Evolutionary conservation across 2,329 filamentous ascomycete genomes (phyloP), one percentile per base, ranked within the genome.

Genomic region (Aphanocladium album): DNA sequence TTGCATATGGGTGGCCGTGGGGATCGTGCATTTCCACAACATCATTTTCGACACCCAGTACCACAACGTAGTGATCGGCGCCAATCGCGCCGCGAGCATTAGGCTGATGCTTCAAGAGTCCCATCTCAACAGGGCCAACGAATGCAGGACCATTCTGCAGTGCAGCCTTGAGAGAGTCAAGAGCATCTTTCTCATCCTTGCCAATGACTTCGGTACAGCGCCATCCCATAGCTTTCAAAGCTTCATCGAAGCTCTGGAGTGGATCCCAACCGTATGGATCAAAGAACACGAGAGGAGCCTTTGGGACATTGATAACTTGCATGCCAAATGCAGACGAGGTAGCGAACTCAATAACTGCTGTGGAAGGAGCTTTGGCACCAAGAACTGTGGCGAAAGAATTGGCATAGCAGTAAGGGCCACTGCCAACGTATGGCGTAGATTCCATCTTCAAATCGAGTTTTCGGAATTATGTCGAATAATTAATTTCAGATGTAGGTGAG

Each of bases 401-500:
- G 37, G 64, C 53, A 45, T 64, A 66, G 61, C 63, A 66, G 57
- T 66, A 66, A 3, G 63, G 64, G 21, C 64, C 64, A 7, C 56
- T 63, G 56, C 64, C 64, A n/a, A 65, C 49, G 46, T 64, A 66
- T 2, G 60, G n/a, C 23, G 53, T 49, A 56, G 56, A 58, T 25
- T 1, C 30, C 60, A 64, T 64, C n/a, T 47, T 23, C 12, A 46
- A 8, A 17, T 19, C 3, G 16, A 21, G 43, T 14, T 3, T 11
- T 46, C 4, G 17, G 19, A 23, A 46, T 46, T 6, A 46, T 17
- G 11, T 39, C 9, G 30, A 5, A 30, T 30, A 30, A 30, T 30
- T 30, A 9, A 30, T 30, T 5, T 30, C 9, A 30, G 30, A 30
- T 9, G 30, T 30, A 30, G 30, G 30, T 30, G 30, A 30, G 9